Base-by-base conservation (phyloP, 2,329 filamentous ascomycete genomes). In the Emericellopsis cladophorae region DNA sequence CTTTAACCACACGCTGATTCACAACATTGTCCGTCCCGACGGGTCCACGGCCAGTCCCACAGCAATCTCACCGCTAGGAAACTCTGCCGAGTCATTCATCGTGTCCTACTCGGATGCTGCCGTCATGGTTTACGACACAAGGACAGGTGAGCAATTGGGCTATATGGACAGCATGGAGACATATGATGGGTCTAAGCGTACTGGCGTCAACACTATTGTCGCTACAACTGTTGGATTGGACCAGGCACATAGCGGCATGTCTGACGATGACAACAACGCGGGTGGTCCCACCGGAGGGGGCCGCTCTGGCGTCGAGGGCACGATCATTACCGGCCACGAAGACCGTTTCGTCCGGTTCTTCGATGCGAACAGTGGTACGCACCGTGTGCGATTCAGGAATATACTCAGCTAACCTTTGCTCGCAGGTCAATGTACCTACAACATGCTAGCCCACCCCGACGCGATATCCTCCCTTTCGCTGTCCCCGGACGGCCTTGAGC, bases 361-460 rank as follows among this genome's bases (percentile, higher is more conserved):
- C 59, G 92, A 98, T 68, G 92, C 92, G 47, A 96, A 98, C 57
- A 95, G 87, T 64, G 92, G 92, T 96, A 82, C 63, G 85, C 76
- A 34, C 29, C 21, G 8, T 11, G 18, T 21, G 18, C 5, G 18
- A 21, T 21, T 21, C 18, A 21, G 18, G 18, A 21, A 18, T 32
- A 5, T 35, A 16, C n/a, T 21, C 29, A 22, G 14, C 23, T 41
- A n/a, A 50, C 49, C 51, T 43, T 50, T 18, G 10, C 10, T 2
- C 9, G n/a, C 49, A 96, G 92, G 92, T 43, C 92, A 98, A 87
- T 95, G 89, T 65, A 96, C 92, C 48, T 98, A 98, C 64, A 93
- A 84, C 54, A 98, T 98, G 92, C 78, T 96, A 44, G 92, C 92
- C 6, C 92, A 98, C 53, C 88, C 92, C 1, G 84, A 89, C 4